Percentiles rank a stretch among this genome's conserved stretches.
Conservation (phyloP, 768 basidiomycete genomes). For the Dioszegia hungarica region DNA sequence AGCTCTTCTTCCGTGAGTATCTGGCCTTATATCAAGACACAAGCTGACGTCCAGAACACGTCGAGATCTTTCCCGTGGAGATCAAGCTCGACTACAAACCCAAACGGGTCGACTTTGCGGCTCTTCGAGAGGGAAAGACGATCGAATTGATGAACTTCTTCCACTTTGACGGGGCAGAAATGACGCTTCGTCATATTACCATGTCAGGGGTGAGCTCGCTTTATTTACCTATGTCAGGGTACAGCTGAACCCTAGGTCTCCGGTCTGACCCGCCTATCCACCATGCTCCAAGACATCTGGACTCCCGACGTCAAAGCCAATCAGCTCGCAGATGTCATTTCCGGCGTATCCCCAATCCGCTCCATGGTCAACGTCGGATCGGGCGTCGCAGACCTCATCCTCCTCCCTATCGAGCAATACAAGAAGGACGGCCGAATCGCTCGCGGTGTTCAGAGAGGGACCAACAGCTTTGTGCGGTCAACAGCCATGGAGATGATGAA, state of each 20-base stretch:
- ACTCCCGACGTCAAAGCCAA: conserved; percentile 99
- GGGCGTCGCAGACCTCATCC: conserved; percentile 89
- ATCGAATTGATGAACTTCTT: conserved; percentile 99
- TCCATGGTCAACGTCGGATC: conserved; percentile 96
- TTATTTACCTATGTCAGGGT: neutral
- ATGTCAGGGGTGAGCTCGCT: conserved; percentile 71
- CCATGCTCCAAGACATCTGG: conserved; percentile 95
- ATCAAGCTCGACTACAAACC: conserved; percentile 98
- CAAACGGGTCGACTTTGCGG: conserved; percentile 88
- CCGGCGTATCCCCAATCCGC: conserved; percentile 91
- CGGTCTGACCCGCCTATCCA: conserved; percentile 85
- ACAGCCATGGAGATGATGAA: conserved; percentile 95
- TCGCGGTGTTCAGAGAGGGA: conserved; percentile 88
- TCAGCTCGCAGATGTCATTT: conserved; percentile 92
- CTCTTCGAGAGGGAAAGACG: conserved; percentile 79
- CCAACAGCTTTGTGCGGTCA: conserved; percentile 84
- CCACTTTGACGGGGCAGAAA: conserved; percentile 98
- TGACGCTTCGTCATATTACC: conserved; percentile 91
- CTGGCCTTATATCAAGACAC: neutral
- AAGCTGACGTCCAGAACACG: conserved; percentile 55
- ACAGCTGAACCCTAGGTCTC: conserved; percentile 60
- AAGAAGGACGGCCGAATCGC: conserved; percentile 91
- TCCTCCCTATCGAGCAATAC: conserved; percentile 95
- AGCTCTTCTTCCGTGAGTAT: conserved; percentile 69
- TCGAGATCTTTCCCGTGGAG: conserved; percentile 90